Evolutionary conservation across 2,329 filamentous ascomycete genomes (phyloP), one percentile per base, ranked within the genome.

Genomic region (Colletotrichum zoysiae): DNA sequence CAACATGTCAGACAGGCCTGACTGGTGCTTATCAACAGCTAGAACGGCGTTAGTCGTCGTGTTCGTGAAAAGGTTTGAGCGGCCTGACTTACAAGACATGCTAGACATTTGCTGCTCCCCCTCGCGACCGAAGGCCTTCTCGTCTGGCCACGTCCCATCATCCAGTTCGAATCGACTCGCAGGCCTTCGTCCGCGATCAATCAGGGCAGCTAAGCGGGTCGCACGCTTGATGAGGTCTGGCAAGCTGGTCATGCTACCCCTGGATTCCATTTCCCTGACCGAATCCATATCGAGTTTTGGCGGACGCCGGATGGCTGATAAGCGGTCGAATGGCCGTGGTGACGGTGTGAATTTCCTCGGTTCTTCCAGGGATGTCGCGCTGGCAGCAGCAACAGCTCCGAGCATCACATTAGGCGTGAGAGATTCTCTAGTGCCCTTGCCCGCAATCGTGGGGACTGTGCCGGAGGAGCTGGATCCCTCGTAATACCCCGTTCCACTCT

Each of bases 211-310:
- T 48, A 98, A 84, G 75, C 90, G 90, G 0, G 95, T 98, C 14
- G 96, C 96, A 76, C 96, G 90, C 77, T 90, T 88, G 75, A 99
- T 98, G 72, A 99, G 84, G 79, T 98, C 96, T 0, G 95, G 93
- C 71, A 99, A 84, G 81, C 95, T 98, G 1, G 96, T 98, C 74
- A 97, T 86, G 79, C 95, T 98, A 5, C 94, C 95, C 77, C 96
- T 90, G 1, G 92, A 89, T 80, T 98, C 94, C 20, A 93, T 93
- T 63, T 92, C 90, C 74, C 90, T 89, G 4, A 97, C 93, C 5
- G 93, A 93, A 78, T 95, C 91, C 33, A 98, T 92, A 78, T 98
- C 91, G 5, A 74, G 84, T 46, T 89, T 89, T 4, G 94, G 93
- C 42, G 95, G 95, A 60, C 88, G 83, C 75, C 86, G 84, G 67